Conservation (phyloP, 129 eudicot species). For the Arctium minus region DNA sequence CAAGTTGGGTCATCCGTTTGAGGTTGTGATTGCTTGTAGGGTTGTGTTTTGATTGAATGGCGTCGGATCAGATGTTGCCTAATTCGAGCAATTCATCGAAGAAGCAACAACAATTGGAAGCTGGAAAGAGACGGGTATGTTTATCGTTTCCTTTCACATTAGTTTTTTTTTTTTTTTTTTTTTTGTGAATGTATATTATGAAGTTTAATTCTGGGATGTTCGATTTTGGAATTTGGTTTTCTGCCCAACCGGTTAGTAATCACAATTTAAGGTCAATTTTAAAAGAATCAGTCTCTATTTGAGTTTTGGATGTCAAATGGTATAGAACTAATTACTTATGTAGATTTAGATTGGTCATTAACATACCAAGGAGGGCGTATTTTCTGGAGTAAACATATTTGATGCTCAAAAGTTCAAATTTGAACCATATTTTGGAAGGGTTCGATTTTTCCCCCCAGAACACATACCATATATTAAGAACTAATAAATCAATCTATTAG, state of each 20-base stretch:
- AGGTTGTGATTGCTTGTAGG: slow-evolving; percentile 6
- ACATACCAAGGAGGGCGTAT: not conserved
- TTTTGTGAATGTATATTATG: not conserved
- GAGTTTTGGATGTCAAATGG: not conserved
- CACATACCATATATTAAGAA: not conserved
- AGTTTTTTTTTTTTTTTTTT: not conserved
- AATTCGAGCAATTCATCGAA: slow-evolving; percentile 33
- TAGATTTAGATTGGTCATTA: not conserved
- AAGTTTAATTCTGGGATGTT: slow-evolving; percentile 2
- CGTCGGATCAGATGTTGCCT: slow-evolving; percentile 72
- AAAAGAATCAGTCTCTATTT: not conserved
- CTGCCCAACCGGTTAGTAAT: not conserved
- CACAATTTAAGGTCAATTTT: slow-evolving; percentile 1
- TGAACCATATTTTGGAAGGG: not conserved
- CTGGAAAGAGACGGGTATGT: slow-evolving; percentile 75
- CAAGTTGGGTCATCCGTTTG: slow-evolving; percentile 1
- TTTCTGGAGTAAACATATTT: not conserved
- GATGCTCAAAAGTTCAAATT: not conserved
- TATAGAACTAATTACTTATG: not conserved
- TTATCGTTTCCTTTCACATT: not conserved
- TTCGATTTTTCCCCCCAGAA: not conserved
- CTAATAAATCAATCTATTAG: not conserved
- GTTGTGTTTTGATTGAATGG: slow-evolving; percentile 45
- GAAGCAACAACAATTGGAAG: slow-evolving; percentile 80
- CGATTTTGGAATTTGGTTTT: not conserved